These are phyloP conservation scores for Bombardia bombarda DNA, from an alignment of 495 filamentous ascomycete species.

Conservation along the genomic window DNA sequence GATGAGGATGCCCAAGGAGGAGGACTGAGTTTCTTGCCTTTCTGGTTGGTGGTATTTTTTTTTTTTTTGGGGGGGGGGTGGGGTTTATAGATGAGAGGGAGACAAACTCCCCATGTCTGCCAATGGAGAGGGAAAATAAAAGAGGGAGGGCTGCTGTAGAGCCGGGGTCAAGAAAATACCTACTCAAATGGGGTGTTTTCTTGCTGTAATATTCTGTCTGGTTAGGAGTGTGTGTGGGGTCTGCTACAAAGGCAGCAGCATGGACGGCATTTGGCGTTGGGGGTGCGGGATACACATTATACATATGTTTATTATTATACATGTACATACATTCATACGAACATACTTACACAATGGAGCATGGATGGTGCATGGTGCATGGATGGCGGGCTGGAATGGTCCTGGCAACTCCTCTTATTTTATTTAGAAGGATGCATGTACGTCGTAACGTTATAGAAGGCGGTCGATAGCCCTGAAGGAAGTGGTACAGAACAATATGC, in stretches of 20 bases:
- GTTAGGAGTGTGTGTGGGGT: not conserved
- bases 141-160: not conserved
- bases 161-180: too few relatives aligned
- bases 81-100: too few relatives aligned
- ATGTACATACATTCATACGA: too few relatives aligned
- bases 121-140: not conserved
- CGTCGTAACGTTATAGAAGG: too few relatives aligned
- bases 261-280: slow-evolving; percentile 3
- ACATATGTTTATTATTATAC: not conserved
- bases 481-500: too few relatives aligned
- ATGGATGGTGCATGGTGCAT: too few relatives aligned
- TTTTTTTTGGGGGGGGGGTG: not conserved
- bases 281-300: slow-evolving; percentile 4
- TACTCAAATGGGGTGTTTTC: not conserved
- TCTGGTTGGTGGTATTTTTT: not conserved
- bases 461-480: too few relatives aligned
- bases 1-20: slow-evolving; percentile 59
- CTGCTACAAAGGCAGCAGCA: not conserved
- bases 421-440: too few relatives aligned
- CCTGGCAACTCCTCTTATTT: too few relatives aligned
- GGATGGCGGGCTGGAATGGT: too few relatives aligned
- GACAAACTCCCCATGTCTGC: not conserved
- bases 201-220: not conserved
- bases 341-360: too few relatives aligned
- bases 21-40: slow-evolving; percentile 10